Base-by-base conservation (phyloP, 2,329 filamentous ascomycete genomes). In the Allantophomopsis cytisporea region DNA sequence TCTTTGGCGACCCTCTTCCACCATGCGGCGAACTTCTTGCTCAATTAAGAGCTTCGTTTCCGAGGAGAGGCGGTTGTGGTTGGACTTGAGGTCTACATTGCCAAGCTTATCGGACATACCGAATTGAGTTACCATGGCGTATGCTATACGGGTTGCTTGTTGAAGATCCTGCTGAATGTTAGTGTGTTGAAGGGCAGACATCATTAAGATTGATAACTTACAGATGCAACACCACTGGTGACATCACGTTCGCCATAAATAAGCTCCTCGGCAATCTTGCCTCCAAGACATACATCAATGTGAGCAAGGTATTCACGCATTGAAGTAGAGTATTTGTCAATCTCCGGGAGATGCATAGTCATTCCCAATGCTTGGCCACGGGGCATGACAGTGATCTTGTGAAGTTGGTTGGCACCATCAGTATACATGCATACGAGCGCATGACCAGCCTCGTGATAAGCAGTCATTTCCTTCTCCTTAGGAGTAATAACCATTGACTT, bases 341-440 rank as follows among this genome's bases (percentile, higher is more conserved):
- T 87, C 55, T 91, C 82, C 0, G 88, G 88, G 17, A 98, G 69
- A 59, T 81, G 82, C 47, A 83, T 83, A 0, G 91, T 98, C 46
- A 94, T 76, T 44, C 91, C 91, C 7, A 96, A 70, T 17, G 83
- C 76, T 52, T 80, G 78, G 10, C 91, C 91, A 52, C 93, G 81
- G 39, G 91, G 88, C 52, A 98, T 81, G 51, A 98, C 93, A 1
- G 91, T 98, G 37, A 94, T 88, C 64, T 98, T 98, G 71, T 98
- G 95, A 2, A 98, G 70, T 23, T 82, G 83, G 46, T 72, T 80
- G 31, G 75, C 76, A 44, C 82, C 78, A 46, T 68, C 68, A 11
- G 80, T 84, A 50, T 89, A 87, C 53, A 95, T 78, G 41, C 82
- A 81, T 43, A 95, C 85, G 13, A 98, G 73, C 7, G 91, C 87